phyloP scores from a whole-genome alignment of 2,329 filamentous ascomycete species.

The Penicillium palitans region DNA sequence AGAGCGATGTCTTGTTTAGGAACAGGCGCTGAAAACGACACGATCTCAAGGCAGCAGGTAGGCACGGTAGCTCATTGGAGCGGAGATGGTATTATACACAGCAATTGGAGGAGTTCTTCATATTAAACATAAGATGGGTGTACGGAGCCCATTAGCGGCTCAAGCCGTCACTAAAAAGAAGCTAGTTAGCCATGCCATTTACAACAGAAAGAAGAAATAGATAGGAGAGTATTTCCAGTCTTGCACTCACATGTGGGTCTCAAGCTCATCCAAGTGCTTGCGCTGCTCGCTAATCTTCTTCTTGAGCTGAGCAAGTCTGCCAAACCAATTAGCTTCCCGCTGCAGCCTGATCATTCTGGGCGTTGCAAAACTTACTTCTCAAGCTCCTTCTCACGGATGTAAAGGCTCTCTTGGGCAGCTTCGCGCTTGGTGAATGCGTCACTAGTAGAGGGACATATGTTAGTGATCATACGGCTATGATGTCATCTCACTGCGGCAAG shows the following conservation, averaged over 20 bases:
- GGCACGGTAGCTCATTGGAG: constrained; percentile 3
- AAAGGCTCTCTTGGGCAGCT: constrained; percentile 78
- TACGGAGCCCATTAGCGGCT: constrained; percentile 58
- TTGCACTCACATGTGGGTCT: constrained; percentile 75
- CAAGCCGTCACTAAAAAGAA: constrained; percentile 65
- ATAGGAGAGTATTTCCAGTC: background rate
- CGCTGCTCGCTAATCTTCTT: constrained; percentile 72
- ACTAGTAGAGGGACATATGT: constrained; percentile 48
- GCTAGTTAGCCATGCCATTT: constrained; percentile 12
- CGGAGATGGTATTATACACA: constrained; percentile 19
- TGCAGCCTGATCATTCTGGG: background rate
- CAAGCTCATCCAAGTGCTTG: constrained; percentile 78
- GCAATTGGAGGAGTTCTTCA: constrained; percentile 2
- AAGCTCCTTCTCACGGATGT: constrained; percentile 83
- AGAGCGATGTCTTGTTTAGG: constrained; percentile 9
- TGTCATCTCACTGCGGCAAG: constrained; percentile 16
- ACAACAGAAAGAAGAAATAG: background rate
- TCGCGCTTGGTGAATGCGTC: constrained; percentile 94
- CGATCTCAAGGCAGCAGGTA: constrained; percentile 1
- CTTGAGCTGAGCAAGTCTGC: constrained; percentile 68
- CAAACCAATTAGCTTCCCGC: constrained; percentile 8
- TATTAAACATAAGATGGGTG: background rate
- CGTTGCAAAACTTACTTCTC: constrained; percentile 62
- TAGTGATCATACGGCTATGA: constrained; percentile 15
- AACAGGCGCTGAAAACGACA: constrained; percentile 12